A percentile compares a stretch with the other conserved stretches of the same genome.
Evolutionary conservation across 176 grass and related monocot species (phyloP).

Genomic region (Luzula sylvatica): DNA sequence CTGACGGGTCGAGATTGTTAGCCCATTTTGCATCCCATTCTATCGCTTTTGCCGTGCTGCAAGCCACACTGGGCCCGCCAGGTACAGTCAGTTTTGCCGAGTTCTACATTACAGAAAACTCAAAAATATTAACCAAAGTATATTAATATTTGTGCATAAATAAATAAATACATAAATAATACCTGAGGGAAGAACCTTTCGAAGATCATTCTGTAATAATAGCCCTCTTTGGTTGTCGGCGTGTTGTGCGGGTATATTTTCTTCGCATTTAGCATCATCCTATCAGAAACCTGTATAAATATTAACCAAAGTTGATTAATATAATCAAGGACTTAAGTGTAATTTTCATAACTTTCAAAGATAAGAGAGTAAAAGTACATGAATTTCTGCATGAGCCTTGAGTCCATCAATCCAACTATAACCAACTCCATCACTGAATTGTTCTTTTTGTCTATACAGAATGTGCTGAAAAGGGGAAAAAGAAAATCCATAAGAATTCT

Average conservation of each 20-base stretch:
- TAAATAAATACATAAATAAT: not conserved
- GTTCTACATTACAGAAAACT: slow-evolving; percentile 24
- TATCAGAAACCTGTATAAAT: slow-evolving; percentile 40
- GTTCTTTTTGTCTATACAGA: slow-evolving; percentile 84
- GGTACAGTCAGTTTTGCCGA: slow-evolving; percentile 51
- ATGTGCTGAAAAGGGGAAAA: slow-evolving; percentile 38
- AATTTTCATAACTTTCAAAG: not conserved
- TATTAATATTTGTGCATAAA: not conserved
- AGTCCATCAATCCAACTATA: slow-evolving; percentile 89
- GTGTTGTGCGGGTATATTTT: slow-evolving; percentile 53
- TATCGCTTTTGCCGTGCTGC: slow-evolving; percentile 70
- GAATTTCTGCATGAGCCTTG: slow-evolving; percentile 46
- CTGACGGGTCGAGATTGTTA: slow-evolving; percentile 36
- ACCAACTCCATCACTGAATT: slow-evolving; percentile 84
- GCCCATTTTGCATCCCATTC: slow-evolving; percentile 47
- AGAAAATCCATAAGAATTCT: not conserved
- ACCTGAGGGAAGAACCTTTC: slow-evolving; percentile 83
- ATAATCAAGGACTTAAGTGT: not conserved
- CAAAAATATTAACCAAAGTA: not conserved
- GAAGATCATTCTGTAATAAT: slow-evolving; percentile 87
- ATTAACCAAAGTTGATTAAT: slow-evolving; percentile 12
- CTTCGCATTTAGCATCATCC: slow-evolving; percentile 49
- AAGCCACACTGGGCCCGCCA: slow-evolving; percentile 52
- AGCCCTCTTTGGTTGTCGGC: slow-evolving; percentile 59
- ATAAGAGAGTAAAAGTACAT: slow-evolving; percentile 21